A percentile compares a stretch with the other conserved stretches of the same genome.
Conservation (phyloP, 1,284 basidiomycete genomes). For the Pholiota adiposa region DNA sequence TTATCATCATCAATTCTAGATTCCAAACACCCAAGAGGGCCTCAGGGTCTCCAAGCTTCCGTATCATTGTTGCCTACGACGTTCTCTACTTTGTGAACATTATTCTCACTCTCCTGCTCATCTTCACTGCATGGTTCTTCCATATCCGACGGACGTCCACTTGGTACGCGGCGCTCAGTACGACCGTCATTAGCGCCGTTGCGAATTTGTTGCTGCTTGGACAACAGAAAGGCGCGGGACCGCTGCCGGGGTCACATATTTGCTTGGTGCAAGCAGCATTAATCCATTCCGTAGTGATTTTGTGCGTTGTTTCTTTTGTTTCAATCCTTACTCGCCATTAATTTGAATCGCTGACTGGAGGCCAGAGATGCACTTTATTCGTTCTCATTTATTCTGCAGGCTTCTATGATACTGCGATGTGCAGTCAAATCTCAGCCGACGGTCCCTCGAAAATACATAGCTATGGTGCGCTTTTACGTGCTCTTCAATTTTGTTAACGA, state of each 20-base stretch:
- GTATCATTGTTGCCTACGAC: constrained; percentile 1
- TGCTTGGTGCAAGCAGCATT: constrained; percentile 1
- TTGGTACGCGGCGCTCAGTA: constrained; percentile 3
- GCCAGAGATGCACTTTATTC: constrained; percentile 3
- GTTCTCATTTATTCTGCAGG: background rate
- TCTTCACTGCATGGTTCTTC: constrained; percentile 8
- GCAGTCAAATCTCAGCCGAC: background rate
- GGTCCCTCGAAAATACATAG: background rate
- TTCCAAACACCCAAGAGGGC: background rate
- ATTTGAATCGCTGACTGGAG: too few relatives aligned
- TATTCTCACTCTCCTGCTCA: background rate
- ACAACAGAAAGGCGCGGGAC: background rate
- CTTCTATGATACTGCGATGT: background rate
- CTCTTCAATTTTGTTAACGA: background rate
- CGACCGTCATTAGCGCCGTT: background rate
- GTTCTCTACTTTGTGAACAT: constrained; percentile 1
- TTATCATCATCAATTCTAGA: background rate
- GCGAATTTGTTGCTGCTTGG: constrained; percentile 11
- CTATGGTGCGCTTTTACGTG: background rate
- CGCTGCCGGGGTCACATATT: background rate
- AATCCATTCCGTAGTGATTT: background rate
- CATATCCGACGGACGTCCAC: constrained; percentile 3
- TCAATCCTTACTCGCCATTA: too few relatives aligned
- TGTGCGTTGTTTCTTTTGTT: background rate
- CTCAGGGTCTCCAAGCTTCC: background rate